Evolutionary conservation across 2,329 filamentous ascomycete genomes (phyloP), one percentile per base, ranked within the genome.

Genomic region (Didymella segeticola): DNA sequence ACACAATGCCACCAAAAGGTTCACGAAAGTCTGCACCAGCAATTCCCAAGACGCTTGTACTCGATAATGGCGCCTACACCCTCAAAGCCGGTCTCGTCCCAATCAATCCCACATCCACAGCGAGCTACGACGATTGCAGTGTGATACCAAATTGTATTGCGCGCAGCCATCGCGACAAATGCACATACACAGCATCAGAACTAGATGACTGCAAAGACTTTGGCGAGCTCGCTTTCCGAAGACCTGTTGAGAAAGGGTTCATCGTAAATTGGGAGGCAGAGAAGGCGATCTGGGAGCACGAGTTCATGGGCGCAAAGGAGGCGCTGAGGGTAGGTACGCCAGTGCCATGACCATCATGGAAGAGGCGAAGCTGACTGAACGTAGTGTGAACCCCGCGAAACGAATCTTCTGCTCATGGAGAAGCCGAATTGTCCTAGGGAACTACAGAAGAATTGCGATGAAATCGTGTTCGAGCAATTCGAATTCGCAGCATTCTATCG

Each of bases 401-500:
- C 91, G n/a, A 88, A 91, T 41, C 77, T 99, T 52, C 78, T 99
- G 4, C 82, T 98, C 43, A 87, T 90, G 1, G 95, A 99, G 74
- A 89, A 91, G 38, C 89, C 92, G 4, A 96, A 96, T 75, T 87
- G 88, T 4, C 82, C 96, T 50, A 87, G 89, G 0, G 86, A 87
- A 11, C 77, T 99, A 59, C 92, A 97, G 75, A 85, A 88, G 31
- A 95, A 97, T 72, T 92, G 91, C 64, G 95, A 99, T 69, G 93
- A 99, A 78, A 91, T 99, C 70, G 86, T 98, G 1, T 98, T 99
- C 79, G 95, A 99, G 71, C 93, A 98, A 72, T 99, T 95, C 78
- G 91, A 91, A 2, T 99, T 99, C 75, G 85, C 88, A 10, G 89
- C 89, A 62, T 96, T 96, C 76, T 89, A 89, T 61, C 86, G 95